Conservation (phyloP, 306 rosid species). For the Purshia tridentata region DNA sequence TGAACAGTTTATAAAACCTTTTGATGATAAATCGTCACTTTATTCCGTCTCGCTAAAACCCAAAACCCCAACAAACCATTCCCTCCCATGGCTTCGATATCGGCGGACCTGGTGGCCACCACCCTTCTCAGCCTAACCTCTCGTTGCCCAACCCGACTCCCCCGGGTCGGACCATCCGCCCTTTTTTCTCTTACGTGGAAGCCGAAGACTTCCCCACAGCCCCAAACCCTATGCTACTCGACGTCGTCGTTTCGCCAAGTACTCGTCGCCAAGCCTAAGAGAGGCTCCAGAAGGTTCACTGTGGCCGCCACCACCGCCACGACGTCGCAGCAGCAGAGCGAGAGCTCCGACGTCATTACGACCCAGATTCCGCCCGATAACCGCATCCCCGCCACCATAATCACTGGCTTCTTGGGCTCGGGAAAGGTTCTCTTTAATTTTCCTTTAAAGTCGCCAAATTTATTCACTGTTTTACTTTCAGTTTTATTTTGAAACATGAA, state of each 20-base stretch:
- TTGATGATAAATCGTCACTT: background rate
- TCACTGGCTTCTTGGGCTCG: conserved; percentile 92
- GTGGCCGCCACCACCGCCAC: conserved; percentile 53
- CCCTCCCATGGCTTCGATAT: conserved; percentile 54
- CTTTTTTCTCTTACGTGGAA: conserved; percentile 33
- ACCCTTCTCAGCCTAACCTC: conserved; percentile 40
- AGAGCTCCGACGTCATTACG: conserved; percentile 51
- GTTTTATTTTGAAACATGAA: background rate
- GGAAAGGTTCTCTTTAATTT: conserved; percentile 61
- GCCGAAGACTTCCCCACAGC: conserved; percentile 11
- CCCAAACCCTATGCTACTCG: conserved; percentile 25
- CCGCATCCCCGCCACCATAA: conserved; percentile 85
- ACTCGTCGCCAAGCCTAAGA: conserved; percentile 28
- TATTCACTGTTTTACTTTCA: background rate
- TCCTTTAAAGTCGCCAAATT: background rate
- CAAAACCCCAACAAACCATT: conserved; percentile 21
- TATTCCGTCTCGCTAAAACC: conserved; percentile 4
- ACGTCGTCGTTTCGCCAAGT: conserved; percentile 28
- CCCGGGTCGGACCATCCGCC: conserved; percentile 33
- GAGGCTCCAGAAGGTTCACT: conserved; percentile 42
- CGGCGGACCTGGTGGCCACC: conserved; percentile 54
- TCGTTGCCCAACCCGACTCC: conserved; percentile 37
- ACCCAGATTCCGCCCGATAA: conserved; percentile 70
- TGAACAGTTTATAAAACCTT: background rate
- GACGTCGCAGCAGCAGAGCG: conserved; percentile 44